Conservation (phyloP, 2,329 filamentous ascomycete species). For the Aspergillus luchuensis region DNA sequence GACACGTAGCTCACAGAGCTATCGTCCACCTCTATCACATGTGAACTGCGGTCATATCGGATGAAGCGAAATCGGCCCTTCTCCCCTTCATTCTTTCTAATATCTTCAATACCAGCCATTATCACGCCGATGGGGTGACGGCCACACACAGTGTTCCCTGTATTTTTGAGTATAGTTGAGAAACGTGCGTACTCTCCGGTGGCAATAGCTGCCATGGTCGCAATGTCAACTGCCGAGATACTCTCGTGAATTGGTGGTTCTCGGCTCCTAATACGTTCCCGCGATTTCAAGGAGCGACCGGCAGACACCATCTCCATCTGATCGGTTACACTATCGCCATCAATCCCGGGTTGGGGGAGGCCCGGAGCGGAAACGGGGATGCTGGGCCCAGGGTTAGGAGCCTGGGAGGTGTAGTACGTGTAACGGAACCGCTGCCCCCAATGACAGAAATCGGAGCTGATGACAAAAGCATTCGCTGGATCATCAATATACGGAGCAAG, state of each 20-base stretch:
- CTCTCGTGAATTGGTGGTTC: constrained; percentile 73
- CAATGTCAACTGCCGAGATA: constrained; percentile 76
- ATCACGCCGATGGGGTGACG: constrained; percentile 91
- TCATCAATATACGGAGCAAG: constrained; percentile 78
- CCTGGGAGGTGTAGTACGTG: constrained; percentile 68
- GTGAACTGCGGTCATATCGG: constrained; percentile 80
- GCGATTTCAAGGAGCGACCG: constrained; percentile 33
- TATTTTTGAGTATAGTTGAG: constrained; percentile 66
- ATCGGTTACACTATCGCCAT: constrained; percentile 28
- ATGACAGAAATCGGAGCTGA: constrained; percentile 96
- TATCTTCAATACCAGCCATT: constrained; percentile 80
- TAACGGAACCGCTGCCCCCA: constrained; percentile 88
- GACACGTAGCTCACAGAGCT: constrained; percentile 95
- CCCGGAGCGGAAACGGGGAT: constrained; percentile 46
- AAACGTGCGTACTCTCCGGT: constrained; percentile 72
- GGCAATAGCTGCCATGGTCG: constrained; percentile 82
- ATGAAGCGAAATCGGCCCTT: constrained; percentile 72
- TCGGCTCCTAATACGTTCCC: constrained; percentile 35
- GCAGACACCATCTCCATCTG: constrained; percentile 32
- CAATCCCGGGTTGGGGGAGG: constrained; percentile 42
- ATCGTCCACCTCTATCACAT: constrained; percentile 67
- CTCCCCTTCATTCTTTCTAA: constrained; percentile 47
- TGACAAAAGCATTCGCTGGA: constrained; percentile 73
- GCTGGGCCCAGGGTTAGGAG: constrained; percentile 40
- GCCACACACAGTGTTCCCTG: constrained; percentile 90